Percentiles rank a stretch among this genome's conserved stretches.
phyloP scores from a whole-genome alignment of 176 grass and related monocot genomes.

The Musa itinerans region DNA sequence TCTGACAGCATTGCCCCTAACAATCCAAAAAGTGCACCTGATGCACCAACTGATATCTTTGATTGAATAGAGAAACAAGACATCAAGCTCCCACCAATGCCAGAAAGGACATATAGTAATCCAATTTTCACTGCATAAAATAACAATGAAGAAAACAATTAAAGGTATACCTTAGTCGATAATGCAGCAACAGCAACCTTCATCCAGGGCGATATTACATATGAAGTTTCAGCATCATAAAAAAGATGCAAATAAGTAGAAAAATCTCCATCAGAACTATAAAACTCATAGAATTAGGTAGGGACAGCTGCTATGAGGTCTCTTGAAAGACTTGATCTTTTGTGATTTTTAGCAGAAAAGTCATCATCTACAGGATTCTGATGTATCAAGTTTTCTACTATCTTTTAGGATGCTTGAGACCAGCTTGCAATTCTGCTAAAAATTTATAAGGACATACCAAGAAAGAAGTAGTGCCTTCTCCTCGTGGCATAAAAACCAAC shows the following conservation, averaged over 20 bases:
- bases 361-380: background rate
- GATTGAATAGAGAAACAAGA: slow-evolving; percentile 11
- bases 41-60: slow-evolving; percentile 22
- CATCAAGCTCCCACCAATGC: slow-evolving; percentile 20
- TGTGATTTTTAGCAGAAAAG: too few relatives aligned
- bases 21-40: slow-evolving; percentile 23
- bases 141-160: background rate
- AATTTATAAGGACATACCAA: background rate
- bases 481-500: background rate
- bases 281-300: too few relatives aligned
- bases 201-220: too few relatives aligned
- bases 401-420: too few relatives aligned
- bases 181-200: too few relatives aligned
- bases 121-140: slow-evolving; percentile 17
- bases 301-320: too few relatives aligned
- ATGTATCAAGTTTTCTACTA: background rate
- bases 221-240: too few relatives aligned
- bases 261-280: too few relatives aligned
- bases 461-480: background rate
- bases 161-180: too few relatives aligned
- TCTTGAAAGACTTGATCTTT: too few relatives aligned
- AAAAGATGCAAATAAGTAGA: too few relatives aligned
- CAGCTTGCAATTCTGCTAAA: too few relatives aligned
- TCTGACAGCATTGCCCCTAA: slow-evolving; percentile 24
- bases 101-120: slow-evolving; percentile 22